These are phyloP conservation scores for Grigorovia humatica DNA, from an alignment of 805 yeast species.

Conservation along the genomic window DNA sequence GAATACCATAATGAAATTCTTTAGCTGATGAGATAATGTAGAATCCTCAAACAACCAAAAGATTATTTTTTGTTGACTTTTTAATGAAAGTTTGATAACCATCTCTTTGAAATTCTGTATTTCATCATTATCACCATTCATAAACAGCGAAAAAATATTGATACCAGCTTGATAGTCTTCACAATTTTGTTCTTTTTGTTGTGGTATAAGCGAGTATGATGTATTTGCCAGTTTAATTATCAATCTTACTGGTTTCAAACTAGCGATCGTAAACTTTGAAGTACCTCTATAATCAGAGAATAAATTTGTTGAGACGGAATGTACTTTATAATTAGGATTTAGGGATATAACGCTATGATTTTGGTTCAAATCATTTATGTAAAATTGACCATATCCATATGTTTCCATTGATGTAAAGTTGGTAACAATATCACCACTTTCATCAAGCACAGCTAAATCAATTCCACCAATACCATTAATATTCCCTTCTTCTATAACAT, in stretches of 20 bases:
- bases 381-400: conserved; percentile 73
- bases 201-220: not conserved
- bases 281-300: conserved; percentile 17
- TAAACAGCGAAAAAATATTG: conserved; percentile 17
- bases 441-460: conserved; percentile 38
- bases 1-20: conserved; percentile 40
- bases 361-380: conserved; percentile 4
- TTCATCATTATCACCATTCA: conserved; percentile 10
- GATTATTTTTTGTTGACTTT: conserved; percentile 34
- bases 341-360: conserved; percentile 13
- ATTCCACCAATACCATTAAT: conserved; percentile 35
- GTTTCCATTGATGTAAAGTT: conserved; percentile 71
- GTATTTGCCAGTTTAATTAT: conserved; percentile 12
- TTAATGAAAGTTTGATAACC: not conserved
- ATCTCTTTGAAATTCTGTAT: not conserved
- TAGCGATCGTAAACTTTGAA: conserved; percentile 8
- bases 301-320: conserved; percentile 15
- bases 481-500: conserved; percentile 13
- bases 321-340: conserved; percentile 15
- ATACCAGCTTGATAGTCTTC: conserved; percentile 1
- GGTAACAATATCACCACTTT: conserved; percentile 17
- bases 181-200: not conserved
- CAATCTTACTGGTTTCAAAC: conserved; percentile 13
- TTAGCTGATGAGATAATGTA: conserved; percentile 33
- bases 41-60: conserved; percentile 85